Evolutionary conservation across 2,329 filamentous ascomycete species (phyloP), one percentile per base, ranked within the genome.

Genomic region (Microcyclospora tardicrescens): DNA sequence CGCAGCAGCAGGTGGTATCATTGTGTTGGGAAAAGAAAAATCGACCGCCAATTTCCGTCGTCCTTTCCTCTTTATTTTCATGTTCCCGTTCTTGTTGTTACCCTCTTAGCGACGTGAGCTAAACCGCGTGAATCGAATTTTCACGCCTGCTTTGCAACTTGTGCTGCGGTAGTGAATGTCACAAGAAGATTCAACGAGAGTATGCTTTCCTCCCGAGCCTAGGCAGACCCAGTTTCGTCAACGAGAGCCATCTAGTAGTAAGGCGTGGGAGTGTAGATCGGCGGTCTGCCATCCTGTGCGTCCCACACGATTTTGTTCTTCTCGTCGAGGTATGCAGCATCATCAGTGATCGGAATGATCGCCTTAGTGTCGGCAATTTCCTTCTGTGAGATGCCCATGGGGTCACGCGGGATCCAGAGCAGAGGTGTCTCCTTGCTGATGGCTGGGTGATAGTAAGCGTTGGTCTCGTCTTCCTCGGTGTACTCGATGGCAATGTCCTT

Each of bases 321-420:
- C 50, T 82, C 80, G 51, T 81, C 70, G 36, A 89, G 61, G 36
- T 64, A 71, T 33, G 81, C 81, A 13, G 79, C 81, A 48, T 84
- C 81, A 49, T 94, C 85, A 0, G 82, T 87, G 46, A 93, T 89
- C 1, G 79, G 75, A 24, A 85, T 82, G 27, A 83, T 72, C 51
- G 72, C 75, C 48, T 67, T 67, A 1, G 81, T 82, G 51, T 91
- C 81, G 10, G 68, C 68, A 38, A 91, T 69, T 60, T 93, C 86
- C 56, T 93, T 82, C 51, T 70, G 70, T 38, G 78, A 84, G 32
- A 94, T 73, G 9, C 84, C 82, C 16, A 77, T 73, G 1, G 71
- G 62, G 52, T 94, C 86, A 41, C 74, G 69, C 0, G 86, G 84
- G 39, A 94, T 82, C 86, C 86, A 94, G n/a, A 94, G 67, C 24